Percentiles rank a stretch among this genome's conserved stretches.
Evolutionary conservation across 2,329 filamentous ascomycete species (phyloP).

Genomic region (Neonectria coccinea): DNA sequence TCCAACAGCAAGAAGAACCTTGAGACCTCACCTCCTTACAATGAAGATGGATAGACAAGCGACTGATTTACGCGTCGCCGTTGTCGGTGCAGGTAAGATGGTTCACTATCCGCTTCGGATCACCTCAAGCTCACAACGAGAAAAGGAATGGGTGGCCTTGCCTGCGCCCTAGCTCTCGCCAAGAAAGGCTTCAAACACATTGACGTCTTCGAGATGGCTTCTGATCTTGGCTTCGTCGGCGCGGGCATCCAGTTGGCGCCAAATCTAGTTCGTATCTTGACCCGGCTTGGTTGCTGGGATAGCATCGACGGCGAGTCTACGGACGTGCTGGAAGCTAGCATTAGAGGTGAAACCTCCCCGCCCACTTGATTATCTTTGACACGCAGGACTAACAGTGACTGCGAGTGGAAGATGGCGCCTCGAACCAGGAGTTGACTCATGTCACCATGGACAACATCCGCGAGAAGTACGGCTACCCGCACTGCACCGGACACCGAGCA

Average conservation of each 20-base stretch:
- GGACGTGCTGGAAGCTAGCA: slow-evolving; percentile 77
- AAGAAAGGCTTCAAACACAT: too few relatives aligned
- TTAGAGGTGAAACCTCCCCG: slow-evolving; percentile 64
- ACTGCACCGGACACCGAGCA: slow-evolving; percentile 83
- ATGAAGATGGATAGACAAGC: too few relatives aligned
- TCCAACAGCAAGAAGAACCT: too few relatives aligned
- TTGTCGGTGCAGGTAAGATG: too few relatives aligned
- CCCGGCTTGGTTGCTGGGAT: slow-evolving; percentile 78
- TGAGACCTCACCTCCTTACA: too few relatives aligned
- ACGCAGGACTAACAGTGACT: not conserved
- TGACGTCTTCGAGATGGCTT: slow-evolving; percentile 55
- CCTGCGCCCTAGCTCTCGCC: too few relatives aligned
- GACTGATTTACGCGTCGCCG: too few relatives aligned
- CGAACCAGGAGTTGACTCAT: slow-evolving; percentile 75
- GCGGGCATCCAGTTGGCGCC: slow-evolving; percentile 87
- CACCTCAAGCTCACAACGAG: too few relatives aligned
- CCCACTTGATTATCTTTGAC: too few relatives aligned
- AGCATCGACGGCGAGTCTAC: slow-evolving; percentile 79
- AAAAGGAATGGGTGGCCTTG: too few relatives aligned
- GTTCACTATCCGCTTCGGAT: too few relatives aligned
- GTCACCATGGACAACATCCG: slow-evolving; percentile 77
- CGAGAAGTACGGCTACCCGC: slow-evolving; percentile 77
- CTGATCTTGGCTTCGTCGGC: slow-evolving; percentile 82
- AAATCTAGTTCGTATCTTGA: slow-evolving; percentile 83
- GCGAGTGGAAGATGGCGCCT: slow-evolving; percentile 67